These are phyloP conservation scores for Solanum megistacrolobum DNA, from an alignment of 257 asterid species.

Conservation along the genomic window DNA sequence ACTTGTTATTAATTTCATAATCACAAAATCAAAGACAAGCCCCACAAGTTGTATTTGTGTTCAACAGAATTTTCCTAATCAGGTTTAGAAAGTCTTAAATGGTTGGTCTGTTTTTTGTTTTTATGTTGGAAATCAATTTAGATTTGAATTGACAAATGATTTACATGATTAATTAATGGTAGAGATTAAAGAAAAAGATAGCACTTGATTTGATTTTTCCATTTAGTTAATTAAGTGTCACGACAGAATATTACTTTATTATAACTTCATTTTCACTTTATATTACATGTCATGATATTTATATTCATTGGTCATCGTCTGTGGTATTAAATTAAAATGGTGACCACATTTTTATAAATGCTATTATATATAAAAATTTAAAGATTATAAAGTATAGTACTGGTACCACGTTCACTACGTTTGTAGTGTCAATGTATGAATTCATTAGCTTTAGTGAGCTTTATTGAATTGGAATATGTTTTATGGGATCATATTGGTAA, in stretches of 20 bases:
- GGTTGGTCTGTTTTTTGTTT: background rate
- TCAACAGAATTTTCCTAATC: background rate
- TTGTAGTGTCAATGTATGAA: background rate
- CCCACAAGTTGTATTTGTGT: background rate
- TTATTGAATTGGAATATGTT: background rate
- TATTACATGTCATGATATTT: background rate
- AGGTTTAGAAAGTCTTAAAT: background rate
- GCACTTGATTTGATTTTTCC: background rate
- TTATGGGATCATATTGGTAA: background rate
- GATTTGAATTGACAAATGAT: background rate
- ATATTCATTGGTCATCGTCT: rapidly evolving
- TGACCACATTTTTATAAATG: background rate
- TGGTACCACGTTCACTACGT: background rate
- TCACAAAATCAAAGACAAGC: background rate
- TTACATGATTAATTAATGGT: background rate
- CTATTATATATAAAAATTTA: no score
- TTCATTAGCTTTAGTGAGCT: background rate
- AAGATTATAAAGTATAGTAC: background rate
- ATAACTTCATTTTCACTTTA: background rate
- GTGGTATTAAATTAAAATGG: background rate
- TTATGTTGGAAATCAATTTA: background rate
- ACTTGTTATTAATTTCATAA: background rate
- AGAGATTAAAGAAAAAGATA: background rate
- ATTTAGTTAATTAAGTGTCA: background rate
- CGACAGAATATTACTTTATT: slow-evolving; percentile 9